Evolutionary conservation across 345 rosid genomes (phyloP).

Genomic region (Arabidopsis suecica): DNA sequence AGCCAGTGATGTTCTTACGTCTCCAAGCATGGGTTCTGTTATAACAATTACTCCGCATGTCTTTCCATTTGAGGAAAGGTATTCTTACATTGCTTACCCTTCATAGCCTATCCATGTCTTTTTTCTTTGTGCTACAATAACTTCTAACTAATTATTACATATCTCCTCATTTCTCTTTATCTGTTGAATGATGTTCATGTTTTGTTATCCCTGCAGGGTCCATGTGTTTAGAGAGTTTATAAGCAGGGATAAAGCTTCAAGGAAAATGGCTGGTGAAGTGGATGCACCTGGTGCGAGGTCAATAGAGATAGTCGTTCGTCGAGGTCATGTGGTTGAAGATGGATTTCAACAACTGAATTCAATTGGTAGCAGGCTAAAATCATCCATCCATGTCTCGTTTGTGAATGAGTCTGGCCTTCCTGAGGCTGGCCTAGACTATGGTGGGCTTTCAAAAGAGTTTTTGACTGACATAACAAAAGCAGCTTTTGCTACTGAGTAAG

Average conservation of each 20-base stretch:
- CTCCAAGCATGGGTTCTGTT: constrained; percentile 69
- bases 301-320: constrained; percentile 86
- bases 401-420: constrained; percentile 96
- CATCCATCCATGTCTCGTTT: constrained; percentile 93
- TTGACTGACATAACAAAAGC: constrained; percentile 93
- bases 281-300: constrained; percentile 81
- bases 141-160: constrained; percentile 2
- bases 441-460: constrained; percentile 96
- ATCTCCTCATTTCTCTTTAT: constrained; percentile 18
- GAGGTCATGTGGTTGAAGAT: constrained; percentile 93
- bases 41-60: constrained; percentile 84
- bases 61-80: constrained; percentile 98
- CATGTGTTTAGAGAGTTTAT: constrained; percentile 94
- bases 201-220: constrained; percentile 65
- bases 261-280: constrained; percentile 91
- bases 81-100: constrained; percentile 19
- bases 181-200: constrained; percentile 29
- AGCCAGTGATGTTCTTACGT: constrained; percentile 54
- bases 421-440: constrained; percentile 98
- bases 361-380: constrained; percentile 85
- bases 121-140: constrained; percentile 18
- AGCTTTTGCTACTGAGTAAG: constrained; percentile 93
- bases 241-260: constrained; percentile 86
- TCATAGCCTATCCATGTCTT: constrained; percentile 8
- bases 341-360: constrained; percentile 84